Evolutionary conservation across 169 alveolate species (phyloP).

Genomic region (Neospora caninum): DNA sequence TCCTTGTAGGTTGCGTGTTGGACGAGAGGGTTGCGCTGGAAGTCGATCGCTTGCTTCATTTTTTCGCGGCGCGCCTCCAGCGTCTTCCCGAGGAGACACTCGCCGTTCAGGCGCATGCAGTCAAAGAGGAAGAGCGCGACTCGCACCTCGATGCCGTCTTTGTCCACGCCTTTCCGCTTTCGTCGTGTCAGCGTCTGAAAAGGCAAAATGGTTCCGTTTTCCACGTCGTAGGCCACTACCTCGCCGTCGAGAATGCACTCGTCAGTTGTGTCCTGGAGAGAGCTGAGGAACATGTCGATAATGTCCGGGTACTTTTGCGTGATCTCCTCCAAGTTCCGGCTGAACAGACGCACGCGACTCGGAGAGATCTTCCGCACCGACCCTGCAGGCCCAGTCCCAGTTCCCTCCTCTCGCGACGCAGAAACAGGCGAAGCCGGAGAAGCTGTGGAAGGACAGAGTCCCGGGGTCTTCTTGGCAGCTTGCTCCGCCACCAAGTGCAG

Average conservation of each 20-base stretch:
- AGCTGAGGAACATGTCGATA: constrained; percentile 75
- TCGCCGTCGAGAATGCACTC: constrained; percentile 95
- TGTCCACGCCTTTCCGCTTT: constrained; percentile 84
- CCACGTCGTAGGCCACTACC: constrained; percentile 95
- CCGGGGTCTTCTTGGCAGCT: not conserved
- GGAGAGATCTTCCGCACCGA: not conserved
- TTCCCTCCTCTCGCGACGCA: no score
- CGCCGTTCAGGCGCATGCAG: constrained; percentile 84
- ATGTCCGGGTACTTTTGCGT: constrained; percentile 93
- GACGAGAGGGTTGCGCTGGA: constrained; percentile 67
- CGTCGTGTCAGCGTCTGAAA: constrained; percentile 94
- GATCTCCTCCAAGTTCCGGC: constrained; percentile 95
- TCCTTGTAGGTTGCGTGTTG: constrained; percentile 78
- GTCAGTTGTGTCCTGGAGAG: constrained; percentile 57
- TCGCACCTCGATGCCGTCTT: constrained; percentile 76
- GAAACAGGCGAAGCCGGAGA: not conserved
- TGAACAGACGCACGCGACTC: constrained; percentile 80
- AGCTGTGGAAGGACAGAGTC: not conserved
- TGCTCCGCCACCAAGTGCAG: constrained; percentile 82
- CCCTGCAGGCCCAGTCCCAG: not conserved
- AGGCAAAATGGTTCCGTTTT: constrained; percentile 92
- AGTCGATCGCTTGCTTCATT: constrained; percentile 74
- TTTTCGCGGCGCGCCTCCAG: constrained; percentile 84
- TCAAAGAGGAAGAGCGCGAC: constrained; percentile 91
- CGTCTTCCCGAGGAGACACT: constrained; percentile 77